Evolutionary conservation across 2,329 filamentous ascomycete species (phyloP).

Genomic region (Claviceps digitariae): DNA sequence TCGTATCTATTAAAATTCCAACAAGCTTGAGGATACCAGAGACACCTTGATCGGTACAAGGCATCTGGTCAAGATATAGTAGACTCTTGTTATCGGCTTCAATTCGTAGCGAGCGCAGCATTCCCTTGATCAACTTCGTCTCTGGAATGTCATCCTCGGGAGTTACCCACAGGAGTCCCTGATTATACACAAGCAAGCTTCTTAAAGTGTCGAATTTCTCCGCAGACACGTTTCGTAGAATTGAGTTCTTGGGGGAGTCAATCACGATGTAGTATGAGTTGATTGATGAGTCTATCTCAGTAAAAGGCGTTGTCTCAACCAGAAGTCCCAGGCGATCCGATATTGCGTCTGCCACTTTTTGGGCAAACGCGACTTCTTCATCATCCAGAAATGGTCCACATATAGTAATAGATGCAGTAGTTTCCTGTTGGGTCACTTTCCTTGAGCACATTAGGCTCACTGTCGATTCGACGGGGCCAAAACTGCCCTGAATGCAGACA

Average conservation of each 20-base stretch:
- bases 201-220: constrained; percentile 5
- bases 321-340: background rate
- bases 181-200: constrained; percentile 2
- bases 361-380: constrained; percentile 1
- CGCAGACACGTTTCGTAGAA: background rate
- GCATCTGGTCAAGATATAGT: constrained; percentile 3
- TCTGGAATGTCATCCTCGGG: constrained; percentile 4
- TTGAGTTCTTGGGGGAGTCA: background rate
- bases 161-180: constrained; percentile 7
- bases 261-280: constrained; percentile 2
- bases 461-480: background rate
- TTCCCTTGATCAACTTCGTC: constrained; percentile 4
- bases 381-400: constrained; percentile 2
- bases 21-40: constrained; percentile 4
- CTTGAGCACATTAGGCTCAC: constrained; percentile 3
- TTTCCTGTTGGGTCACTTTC: background rate
- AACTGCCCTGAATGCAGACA: background rate
- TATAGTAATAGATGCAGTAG: background rate
- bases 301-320: background rate
- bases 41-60: background rate
- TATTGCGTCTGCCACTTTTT: constrained; percentile 1
- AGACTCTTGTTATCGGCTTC: constrained; percentile 4
- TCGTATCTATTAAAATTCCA: background rate
- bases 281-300: background rate
- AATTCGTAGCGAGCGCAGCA: constrained; percentile 5